Evolutionary conservation across 495 filamentous ascomycete genomes (phyloP).

Genomic region (Penicillium macrosclerotiorum): DNA sequence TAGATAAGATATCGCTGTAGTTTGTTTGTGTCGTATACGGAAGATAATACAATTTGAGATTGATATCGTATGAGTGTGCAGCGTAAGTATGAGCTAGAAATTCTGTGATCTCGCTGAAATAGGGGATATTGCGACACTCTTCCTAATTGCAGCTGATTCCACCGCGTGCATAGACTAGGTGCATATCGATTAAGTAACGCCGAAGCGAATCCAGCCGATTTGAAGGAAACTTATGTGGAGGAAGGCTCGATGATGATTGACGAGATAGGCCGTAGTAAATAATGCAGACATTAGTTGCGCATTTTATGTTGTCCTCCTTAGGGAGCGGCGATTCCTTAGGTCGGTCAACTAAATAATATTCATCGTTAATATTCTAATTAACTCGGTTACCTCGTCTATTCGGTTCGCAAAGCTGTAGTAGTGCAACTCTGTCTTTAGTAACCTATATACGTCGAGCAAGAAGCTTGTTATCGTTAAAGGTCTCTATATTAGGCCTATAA

Average conservation of each 20-base stretch:
- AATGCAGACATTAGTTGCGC: constrained; percentile 26
- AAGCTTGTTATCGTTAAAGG: constrained; percentile 24
- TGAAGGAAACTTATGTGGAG: constrained; percentile 27
- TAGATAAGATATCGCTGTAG: constrained; percentile 15
- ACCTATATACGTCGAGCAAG: constrained; percentile 26
- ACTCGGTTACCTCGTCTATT: constrained; percentile 24
- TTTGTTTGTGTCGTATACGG: constrained; percentile 4
- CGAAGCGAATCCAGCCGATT: constrained; percentile 27
- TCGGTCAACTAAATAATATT: constrained; percentile 8
- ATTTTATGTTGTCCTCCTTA: constrained; percentile 14
- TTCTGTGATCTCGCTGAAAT: constrained; percentile 24
- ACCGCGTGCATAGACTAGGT: constrained; percentile 21
- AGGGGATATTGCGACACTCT: constrained; percentile 19
- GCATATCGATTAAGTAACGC: constrained; percentile 25
- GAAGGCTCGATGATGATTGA: constrained; percentile 25
- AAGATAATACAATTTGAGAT: constrained; percentile 24
- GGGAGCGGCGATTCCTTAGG: constrained; percentile 10
- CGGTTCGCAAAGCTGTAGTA: constrained; percentile 19
- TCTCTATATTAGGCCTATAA: constrained; percentile 26
- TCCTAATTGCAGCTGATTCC: constrained; percentile 28
- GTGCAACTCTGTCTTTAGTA: constrained; percentile 29
- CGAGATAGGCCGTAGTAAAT: constrained; percentile 28
- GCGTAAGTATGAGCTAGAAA: constrained; percentile 24
- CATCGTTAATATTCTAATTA: constrained; percentile 19
- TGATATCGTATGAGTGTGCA: constrained; percentile 23